Evolutionary conservation across 805 yeast species (phyloP), one percentile per base, ranked within the genome.

Genomic region (Hanseniaspora pseudoguilliermondii): DNA sequence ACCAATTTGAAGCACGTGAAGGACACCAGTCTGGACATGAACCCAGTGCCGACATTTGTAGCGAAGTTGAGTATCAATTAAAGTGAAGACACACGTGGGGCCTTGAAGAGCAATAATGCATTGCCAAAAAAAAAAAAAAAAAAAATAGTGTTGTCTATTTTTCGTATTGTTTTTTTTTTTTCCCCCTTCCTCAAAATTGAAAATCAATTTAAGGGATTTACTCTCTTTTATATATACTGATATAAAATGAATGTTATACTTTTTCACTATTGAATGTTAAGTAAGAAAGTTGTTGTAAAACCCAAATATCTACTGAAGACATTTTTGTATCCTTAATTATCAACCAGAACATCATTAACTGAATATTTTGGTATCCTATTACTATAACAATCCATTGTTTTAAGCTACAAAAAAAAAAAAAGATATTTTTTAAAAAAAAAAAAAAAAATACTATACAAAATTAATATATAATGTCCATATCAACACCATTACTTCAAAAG

Each of bases 401-500:
- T 35, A 4, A 27, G 29, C 29, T 27, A 27, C 29, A 7, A 27
- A 27, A 8, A 7, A 27, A 9, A 7, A 27, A 27, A 8, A 7
- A 27, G 29, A 27, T 27, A 27, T 27, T 27, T 27, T 27, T n/a
- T 25, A 25, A 25, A 25, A 6, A 27, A 27, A 27, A 27, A 9
- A 34, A 11, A 35, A 5, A 36, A 29, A 18, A 15, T n/a, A 13
- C 27, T 10, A n/a, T n/a, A n/a, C n/a, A 23, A 27, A 21, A 46
- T 10, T 9, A 27, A 27, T 27, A 27, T 13, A 53, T 49, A 49
- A 82, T 82, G 88, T 82, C 87, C 2, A 75, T 65, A 25, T 66
- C 86, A 25, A 82, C 83, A 43, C 89, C 91, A 32, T 71, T 84
- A 56, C 72, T 84, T 64, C 90, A 86, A 66, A 77, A 84, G 49